Conservation (phyloP, 2,329 filamentous ascomycete species). For the Penicillium corylophilum region DNA sequence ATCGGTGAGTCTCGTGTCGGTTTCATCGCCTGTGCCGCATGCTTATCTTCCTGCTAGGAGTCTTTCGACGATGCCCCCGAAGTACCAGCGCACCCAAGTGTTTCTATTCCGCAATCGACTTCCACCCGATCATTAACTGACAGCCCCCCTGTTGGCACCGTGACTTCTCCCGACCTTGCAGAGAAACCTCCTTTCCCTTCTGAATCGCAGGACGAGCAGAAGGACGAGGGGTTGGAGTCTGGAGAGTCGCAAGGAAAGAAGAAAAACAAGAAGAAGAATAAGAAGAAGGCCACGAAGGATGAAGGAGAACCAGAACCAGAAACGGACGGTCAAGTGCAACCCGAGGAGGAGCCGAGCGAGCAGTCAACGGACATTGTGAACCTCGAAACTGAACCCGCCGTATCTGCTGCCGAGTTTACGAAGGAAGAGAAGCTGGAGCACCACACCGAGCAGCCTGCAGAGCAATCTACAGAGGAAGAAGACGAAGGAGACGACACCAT, state of each 20-base stretch:
- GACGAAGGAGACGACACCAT: conserved; percentile 33
- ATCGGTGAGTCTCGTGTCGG: conserved; percentile 35
- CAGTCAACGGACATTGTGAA: conserved; percentile 23
- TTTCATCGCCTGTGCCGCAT: conserved; percentile 13
- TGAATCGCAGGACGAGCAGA: conserved; percentile 27
- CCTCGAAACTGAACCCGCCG: not conserved
- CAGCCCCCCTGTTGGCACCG: conserved; percentile 41
- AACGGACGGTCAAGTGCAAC: not conserved
- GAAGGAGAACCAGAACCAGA: conserved; percentile 12
- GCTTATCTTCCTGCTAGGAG: conserved; percentile 53
- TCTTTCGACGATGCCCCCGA: conserved; percentile 77
- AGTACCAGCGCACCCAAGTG: conserved; percentile 32
- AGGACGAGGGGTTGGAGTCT: conserved; percentile 9
- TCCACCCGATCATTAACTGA: conserved; percentile 64
- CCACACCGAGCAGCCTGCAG: conserved; percentile 3
- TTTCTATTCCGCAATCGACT: conserved; percentile 38
- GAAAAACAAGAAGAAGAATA: conserved; percentile 15
- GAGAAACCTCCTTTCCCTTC: conserved; percentile 32
- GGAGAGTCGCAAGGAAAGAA: conserved; percentile 5
- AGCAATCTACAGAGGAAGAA: conserved; percentile 6
- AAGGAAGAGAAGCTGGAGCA: conserved; percentile 10
- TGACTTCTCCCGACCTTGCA: conserved; percentile 37
- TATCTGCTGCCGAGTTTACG: not conserved
- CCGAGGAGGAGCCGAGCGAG: conserved; percentile 28
- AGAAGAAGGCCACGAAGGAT: conserved; percentile 11